Base-by-base conservation (phyloP, 768 basidiomycete species). In the Pleurotus citrinopileatus region DNA sequence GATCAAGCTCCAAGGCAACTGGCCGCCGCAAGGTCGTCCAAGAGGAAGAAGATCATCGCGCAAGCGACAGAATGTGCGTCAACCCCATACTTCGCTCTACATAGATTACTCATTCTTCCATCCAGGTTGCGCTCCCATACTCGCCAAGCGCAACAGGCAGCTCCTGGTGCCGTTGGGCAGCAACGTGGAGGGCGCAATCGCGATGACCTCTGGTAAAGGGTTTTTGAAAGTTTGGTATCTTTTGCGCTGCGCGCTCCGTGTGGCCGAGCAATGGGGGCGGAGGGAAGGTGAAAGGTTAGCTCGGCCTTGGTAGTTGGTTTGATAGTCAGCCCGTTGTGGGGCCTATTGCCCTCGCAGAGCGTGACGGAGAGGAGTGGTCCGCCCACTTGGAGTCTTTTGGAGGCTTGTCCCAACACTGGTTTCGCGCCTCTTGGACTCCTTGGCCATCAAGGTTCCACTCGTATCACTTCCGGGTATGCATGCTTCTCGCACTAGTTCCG, bases 111-210 rank as follows among this genome's bases (percentile, higher is more conserved):
- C 46, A 50, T 54, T 59, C 56, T n/a, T 44, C 55, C 46, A 36
- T 60, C 56, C 40, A 91, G 89, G 88, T 84, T 92, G 61, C 89
- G 90, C 63, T 92, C 90, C 57, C 89, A 90, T 76, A 91, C 87
- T 61, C 87, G 89, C 63, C 90, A 91, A 73, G 82, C 81, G 60
- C 87, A 89, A 67, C 85, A 86, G 61, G 72, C 75, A 52, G 73
- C 72, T 34, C 75, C 84, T 40, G 81, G 72, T 42, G 69, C 77
- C 53, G 72, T 74, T 56, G 74, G 73, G 10, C 79, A 78, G 59
- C 75, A 73, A 55, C 73, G 79, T 47, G 65, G 64, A 43, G 65
- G 66, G 51, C 75, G 77, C 45, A 73, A 75, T 34, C 76, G 78
- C 56, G 80, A 80, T 38, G 80, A 83, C 58, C 70, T 81, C 53